Conservation (phyloP, 192 early-diverging fungal genomes). For the Anaeromyces robustus region DNA sequence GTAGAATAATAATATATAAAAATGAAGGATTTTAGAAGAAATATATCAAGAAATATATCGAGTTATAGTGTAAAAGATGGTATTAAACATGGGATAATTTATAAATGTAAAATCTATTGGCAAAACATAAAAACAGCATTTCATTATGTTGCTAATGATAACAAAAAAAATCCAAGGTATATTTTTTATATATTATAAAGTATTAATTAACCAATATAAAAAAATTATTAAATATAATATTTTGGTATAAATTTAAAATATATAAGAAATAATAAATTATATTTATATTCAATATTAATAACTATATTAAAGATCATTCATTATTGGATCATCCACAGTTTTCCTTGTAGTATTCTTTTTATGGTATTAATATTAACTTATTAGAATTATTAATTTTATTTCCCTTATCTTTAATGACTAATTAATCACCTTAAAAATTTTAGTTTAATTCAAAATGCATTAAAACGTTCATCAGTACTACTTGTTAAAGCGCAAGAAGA, state of each 20-base stretch:
- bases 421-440: slow-evolving; percentile 5
- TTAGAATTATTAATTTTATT: too few relatives aligned
- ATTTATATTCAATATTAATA: neutral
- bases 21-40: too few relatives aligned
- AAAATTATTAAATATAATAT: too few relatives aligned
- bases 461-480: slow-evolving; percentile 11
- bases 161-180: neutral
- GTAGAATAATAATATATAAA: too few relatives aligned
- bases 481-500: slow-evolving; percentile 14
- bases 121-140: neutral
- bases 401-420: too few relatives aligned
- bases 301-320: slow-evolving; percentile 5
- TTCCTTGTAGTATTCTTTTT: slow-evolving; percentile 8
- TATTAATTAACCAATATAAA: too few relatives aligned
- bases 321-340: slow-evolving; percentile 14
- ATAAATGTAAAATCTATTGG: neutral
- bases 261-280: neutral
- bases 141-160: neutral
- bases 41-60: neutral
- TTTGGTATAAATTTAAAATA: too few relatives aligned
- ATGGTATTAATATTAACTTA: neutral
- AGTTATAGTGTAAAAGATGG: neutral
- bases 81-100: neutral
- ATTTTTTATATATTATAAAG: too few relatives aligned
- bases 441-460: slow-evolving; percentile 10